Conservation (phyloP, 148 eudicot species). For the Oxyria digyna region DNA sequence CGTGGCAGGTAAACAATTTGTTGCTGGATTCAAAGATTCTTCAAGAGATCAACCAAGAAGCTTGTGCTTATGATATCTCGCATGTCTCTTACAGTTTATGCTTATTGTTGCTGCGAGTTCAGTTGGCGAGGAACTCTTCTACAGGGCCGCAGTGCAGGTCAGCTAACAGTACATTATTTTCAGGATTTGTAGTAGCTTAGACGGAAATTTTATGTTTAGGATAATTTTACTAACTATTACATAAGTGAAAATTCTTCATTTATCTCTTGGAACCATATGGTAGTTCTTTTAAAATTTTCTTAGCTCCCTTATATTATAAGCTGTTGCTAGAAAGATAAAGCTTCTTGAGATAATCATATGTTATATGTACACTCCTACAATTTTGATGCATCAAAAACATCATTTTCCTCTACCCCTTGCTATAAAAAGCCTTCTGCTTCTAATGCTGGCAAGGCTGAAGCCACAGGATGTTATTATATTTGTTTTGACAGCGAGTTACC, state of each 20-base stretch:
- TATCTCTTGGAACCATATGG: too few relatives aligned
- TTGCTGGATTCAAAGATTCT: neutral
- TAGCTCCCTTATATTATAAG: too few relatives aligned
- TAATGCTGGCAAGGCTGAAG: too few relatives aligned
- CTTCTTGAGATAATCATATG: too few relatives aligned
- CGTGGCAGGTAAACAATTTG: conserved; percentile 75
- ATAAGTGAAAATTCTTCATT: neutral
- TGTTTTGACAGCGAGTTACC: too few relatives aligned
- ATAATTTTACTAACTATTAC: neutral
- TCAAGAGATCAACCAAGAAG: neutral
- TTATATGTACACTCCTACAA: too few relatives aligned
- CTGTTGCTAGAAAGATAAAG: too few relatives aligned
- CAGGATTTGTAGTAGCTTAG: neutral
- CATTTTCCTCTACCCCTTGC: neutral
- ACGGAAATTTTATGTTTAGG: neutral
- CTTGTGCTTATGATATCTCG: neutral
- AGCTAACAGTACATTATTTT: conserved; percentile 3
- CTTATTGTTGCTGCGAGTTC: conserved; percentile 95
- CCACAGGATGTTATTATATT: too few relatives aligned
- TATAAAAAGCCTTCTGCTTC: too few relatives aligned
- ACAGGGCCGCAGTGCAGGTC: conserved; percentile 99
- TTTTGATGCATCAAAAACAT: neutral
- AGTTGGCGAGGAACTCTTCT: conserved; percentile 97
- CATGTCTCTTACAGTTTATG: conserved; percentile 45
- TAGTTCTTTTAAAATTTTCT: too few relatives aligned